These are phyloP conservation scores for Dioscorea cayenensis DNA, from an alignment of 116 monocot genomes.

Conservation along the genomic window DNA sequence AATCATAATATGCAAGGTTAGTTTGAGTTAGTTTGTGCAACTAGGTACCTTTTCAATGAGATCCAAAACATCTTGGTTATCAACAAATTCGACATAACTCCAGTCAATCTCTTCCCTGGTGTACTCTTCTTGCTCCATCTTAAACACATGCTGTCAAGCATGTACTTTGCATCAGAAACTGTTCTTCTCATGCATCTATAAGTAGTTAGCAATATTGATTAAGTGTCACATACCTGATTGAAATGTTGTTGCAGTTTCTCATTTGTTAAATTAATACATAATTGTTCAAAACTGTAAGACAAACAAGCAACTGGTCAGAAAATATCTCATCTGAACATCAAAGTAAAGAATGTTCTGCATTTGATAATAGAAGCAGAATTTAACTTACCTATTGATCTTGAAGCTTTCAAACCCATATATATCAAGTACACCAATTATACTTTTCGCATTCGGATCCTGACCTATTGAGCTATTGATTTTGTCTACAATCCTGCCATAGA, in stretches of 20 bases:
- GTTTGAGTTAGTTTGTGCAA: neutral
- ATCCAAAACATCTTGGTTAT: constrained; percentile 96
- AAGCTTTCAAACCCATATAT: constrained; percentile 99
- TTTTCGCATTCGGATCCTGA: constrained; percentile 74
- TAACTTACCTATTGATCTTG: constrained; percentile 84
- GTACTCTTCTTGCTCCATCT: constrained; percentile 99
- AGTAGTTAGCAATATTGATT: neutral
- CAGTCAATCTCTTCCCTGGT: constrained; percentile 92
- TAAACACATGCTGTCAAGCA: constrained; percentile 82
- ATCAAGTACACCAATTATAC: constrained; percentile 96
- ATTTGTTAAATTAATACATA: constrained; percentile 96
- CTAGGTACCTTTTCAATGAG: constrained; percentile 90
- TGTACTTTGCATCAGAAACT: constrained; percentile 5
- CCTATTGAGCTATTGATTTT: constrained; percentile 96
- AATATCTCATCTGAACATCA: neutral
- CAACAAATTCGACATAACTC: constrained; percentile 99
- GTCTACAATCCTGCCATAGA: constrained; percentile 78
- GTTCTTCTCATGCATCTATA: neutral
- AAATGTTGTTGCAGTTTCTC: constrained; percentile 99
- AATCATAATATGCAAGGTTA: neutral
- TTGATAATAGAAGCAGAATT: neutral
- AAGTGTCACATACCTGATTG: constrained; percentile 57
- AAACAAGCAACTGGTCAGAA: constrained; percentile 2
- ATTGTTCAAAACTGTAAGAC: constrained; percentile 81
- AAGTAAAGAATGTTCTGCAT: neutral